Conservation (phyloP, 1,139 yeast genomes). For the Pichia sp. region DNA sequence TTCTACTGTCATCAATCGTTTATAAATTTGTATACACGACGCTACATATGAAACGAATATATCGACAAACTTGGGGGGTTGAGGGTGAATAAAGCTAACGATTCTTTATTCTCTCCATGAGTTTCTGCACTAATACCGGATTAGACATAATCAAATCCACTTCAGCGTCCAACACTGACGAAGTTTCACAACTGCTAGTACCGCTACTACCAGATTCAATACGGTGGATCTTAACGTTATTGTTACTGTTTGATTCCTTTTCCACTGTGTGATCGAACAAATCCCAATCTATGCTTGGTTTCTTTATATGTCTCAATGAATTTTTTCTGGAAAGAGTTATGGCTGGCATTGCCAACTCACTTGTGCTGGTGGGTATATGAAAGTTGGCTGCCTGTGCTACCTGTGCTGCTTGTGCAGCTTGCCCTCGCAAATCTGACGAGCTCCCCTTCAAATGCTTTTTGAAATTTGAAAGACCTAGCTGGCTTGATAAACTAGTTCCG, state of each 20-base stretch:
- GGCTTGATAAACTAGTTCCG: conserved; percentile 8
- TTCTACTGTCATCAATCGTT: too few species aligned
- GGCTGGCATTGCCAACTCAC: conserved; percentile 12
- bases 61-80: neutral
- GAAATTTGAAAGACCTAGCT: conserved; percentile 9
- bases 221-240: neutral
- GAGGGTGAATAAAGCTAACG: neutral
- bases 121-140: conserved; percentile 9
- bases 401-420: conserved; percentile 11
- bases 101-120: conserved; percentile 4
- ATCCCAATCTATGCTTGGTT: conserved; percentile 23
- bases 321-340: conserved; percentile 14
- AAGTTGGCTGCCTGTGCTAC: conserved; percentile 1
- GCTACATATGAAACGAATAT: too few species aligned
- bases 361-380: conserved; percentile 8
- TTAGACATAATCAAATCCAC: conserved; percentile 16
- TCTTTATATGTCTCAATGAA: conserved; percentile 15
- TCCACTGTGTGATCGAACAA: conserved; percentile 16
- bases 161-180: conserved; percentile 9
- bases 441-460: conserved; percentile 16
- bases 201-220: conserved; percentile 13
- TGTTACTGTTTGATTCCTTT: neutral
- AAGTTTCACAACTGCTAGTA: conserved; percentile 10
- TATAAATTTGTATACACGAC: too few species aligned
- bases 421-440: conserved; percentile 17